These are phyloP conservation scores for Brassica incana DNA, from an alignment of 345 rosid species.

Conservation along the genomic window DNA sequence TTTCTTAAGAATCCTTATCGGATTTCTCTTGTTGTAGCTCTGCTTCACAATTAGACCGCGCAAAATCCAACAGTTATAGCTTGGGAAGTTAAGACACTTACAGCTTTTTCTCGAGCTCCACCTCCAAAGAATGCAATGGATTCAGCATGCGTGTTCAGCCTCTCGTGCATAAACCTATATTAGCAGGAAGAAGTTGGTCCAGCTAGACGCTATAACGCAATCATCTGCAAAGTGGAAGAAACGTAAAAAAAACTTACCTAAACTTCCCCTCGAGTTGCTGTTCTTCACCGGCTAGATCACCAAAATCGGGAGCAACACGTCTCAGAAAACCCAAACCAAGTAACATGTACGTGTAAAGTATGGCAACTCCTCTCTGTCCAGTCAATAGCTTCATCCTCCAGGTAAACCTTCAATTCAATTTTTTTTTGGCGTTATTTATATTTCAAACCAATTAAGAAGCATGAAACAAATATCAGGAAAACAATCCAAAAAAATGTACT, in stretches of 20 bases:
- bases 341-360: constrained; percentile 90
- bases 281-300: constrained; percentile 77
- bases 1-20: neutral
- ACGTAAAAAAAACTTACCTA: constrained; percentile 51
- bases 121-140: constrained; percentile 99
- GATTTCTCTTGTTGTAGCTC: constrained; percentile 5
- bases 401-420: constrained; percentile 65
- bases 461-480: neutral
- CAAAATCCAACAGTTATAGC: constrained; percentile 11
- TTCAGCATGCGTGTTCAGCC: constrained; percentile 96
- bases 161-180: constrained; percentile 98
- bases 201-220: constrained; percentile 12
- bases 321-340: constrained; percentile 93
- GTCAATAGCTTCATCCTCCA: constrained; percentile 99
- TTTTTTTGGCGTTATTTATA: neutral
- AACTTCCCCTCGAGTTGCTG: constrained; percentile 96
- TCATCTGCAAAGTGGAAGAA: constrained; percentile 14
- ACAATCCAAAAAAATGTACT: constrained; percentile 34
- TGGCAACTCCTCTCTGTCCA: constrained; percentile 92
- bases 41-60: constrained; percentile 3
- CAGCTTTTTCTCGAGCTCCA: constrained; percentile 95
- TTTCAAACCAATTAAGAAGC: neutral
- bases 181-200: constrained; percentile 24
- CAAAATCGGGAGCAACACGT: constrained; percentile 89
- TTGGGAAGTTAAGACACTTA: constrained; percentile 47